These are phyloP conservation scores for Ophiostoma triangulosporum DNA, from an alignment of 2,329 filamentous ascomycete species.

Conservation along the genomic window DNA sequence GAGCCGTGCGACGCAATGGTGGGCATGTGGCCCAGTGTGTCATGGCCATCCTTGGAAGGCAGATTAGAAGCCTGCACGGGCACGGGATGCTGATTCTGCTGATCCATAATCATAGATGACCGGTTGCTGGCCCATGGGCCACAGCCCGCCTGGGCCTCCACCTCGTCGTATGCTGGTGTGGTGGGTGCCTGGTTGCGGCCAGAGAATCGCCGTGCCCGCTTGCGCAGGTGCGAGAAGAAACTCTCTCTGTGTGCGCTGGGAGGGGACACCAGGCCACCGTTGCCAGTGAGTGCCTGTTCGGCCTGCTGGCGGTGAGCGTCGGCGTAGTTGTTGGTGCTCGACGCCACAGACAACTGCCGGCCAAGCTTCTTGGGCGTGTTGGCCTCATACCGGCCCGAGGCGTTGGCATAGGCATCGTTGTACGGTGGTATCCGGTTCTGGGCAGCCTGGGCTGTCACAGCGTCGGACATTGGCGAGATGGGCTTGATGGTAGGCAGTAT, in stretches of 20 bases:
- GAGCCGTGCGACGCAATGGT: constrained; percentile 43
- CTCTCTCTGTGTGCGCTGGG: constrained; percentile 76
- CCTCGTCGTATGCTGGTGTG: constrained; percentile 68
- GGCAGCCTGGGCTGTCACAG: constrained; percentile 80
- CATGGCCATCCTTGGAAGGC: constrained; percentile 41
- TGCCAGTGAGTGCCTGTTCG: constrained; percentile 77
- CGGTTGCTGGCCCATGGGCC: constrained; percentile 78
- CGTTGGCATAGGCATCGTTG: constrained; percentile 33
- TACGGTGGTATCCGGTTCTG: constrained; percentile 48
- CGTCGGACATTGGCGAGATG: constrained; percentile 90
- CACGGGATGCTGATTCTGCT: constrained; percentile 1
- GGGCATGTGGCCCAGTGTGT: constrained; percentile 33
- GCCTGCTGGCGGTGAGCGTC: constrained; percentile 84
- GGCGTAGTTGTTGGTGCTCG: constrained; percentile 83
- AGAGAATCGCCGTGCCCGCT: constrained; percentile 82
- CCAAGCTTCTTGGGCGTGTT: constrained; percentile 82
- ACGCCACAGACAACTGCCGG: constrained; percentile 82
- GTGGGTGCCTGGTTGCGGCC: constrained; percentile 75
- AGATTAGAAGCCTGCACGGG: constrained; percentile 29
- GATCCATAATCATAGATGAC: constrained; percentile 69
- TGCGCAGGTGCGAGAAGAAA: constrained; percentile 95
- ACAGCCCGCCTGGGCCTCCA: constrained; percentile 87
- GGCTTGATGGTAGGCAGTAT: constrained; percentile 90
- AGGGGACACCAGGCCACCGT: constrained; percentile 60
- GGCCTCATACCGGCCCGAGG: constrained; percentile 37